Base-by-base conservation (phyloP, 352 stramenopile species). In the Pythium coloratum region DNA sequence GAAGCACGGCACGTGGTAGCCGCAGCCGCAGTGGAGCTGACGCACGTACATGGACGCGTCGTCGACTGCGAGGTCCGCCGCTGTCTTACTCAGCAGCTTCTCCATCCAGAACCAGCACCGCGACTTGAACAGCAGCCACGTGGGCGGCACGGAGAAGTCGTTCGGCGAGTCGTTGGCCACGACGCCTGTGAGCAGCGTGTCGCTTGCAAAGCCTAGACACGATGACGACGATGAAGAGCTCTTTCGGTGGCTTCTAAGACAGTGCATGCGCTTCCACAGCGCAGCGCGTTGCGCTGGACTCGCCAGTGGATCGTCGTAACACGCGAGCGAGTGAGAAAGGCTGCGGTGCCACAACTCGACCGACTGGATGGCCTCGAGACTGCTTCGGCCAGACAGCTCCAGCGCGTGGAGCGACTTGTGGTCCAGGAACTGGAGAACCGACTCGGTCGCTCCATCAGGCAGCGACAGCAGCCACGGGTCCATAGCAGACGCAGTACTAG, bases 31-130 rank as follows among this genome's bases (percentile, higher is more conserved):
- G 58, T 71, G 65, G 6, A 71, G 59, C 40, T 71, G 65, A 9
- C 65, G 59, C 44, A 67, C 65, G 59, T 64, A 66, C 58, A 71
- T 46, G 40, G 58, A 61, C 42, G 65, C 58, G 20, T 63, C 33
- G 20, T 71, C 59, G 6, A 38, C 28, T 3, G n/a, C 40, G 7
- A 36, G 40, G 20, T 66, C 58, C n/a, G 42, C 33, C 14, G 40
- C 18, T 6, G 65, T 57, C 51, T 70, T 70, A 49, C 42, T 59
- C 7, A 71, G 65, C 24, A 71, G 59, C 53, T 71, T 71, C 32
- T 71, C 65, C 58, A 71, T 71, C 65, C 65, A 71, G 58, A 64
- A 64, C 65, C 65, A 71, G 59, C 65, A 71, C 14, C 65, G 65
- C 28, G 65, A 71, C 46, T 71, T 71, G 42, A 67, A 66, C 3